phyloP scores from a whole-genome alignment of 169 alveolate species.

The Cryptosporidium felis region DNA sequence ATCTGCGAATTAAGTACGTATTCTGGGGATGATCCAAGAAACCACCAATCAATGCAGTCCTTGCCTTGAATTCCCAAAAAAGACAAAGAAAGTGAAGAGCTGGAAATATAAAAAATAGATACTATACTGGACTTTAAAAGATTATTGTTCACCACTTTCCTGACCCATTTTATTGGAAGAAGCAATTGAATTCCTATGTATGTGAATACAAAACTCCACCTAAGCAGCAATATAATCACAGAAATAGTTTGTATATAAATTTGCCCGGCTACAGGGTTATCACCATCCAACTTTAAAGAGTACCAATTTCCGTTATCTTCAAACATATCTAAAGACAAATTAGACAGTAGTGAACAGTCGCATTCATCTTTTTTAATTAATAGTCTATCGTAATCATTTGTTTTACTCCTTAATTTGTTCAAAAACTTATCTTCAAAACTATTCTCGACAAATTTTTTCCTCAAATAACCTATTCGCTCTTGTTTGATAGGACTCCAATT shows the following conservation, averaged over 20 bases:
- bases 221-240: slow-evolving; percentile 6
- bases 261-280: slow-evolving; percentile 4
- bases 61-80: slow-evolving; percentile 25
- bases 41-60: slow-evolving; percentile 69
- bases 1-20: neutral
- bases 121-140: slow-evolving; percentile 10
- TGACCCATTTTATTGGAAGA: neutral
- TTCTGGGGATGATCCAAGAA: slow-evolving; percentile 58
- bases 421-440: neutral
- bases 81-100: slow-evolving; percentile 3
- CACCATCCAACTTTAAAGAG: slow-evolving; percentile 25
- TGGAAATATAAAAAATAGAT: slow-evolving; percentile 12
- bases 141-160: neutral
- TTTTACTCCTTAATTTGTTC: neutral
- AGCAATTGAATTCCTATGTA: slow-evolving; percentile 4
- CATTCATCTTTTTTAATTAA: slow-evolving; percentile 26
- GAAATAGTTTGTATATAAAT: slow-evolving; percentile 10
- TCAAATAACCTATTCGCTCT: neutral
- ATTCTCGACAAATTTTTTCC: neutral
- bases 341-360: neutral
- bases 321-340: neutral
- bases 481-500: too few relatives aligned
- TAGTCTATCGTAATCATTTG: neutral
- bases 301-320: neutral
- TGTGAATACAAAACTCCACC: neutral